These are phyloP conservation scores for Penicillium sclerotigenum DNA, from an alignment of 2,329 filamentous ascomycete genomes.

Conservation along the genomic window DNA sequence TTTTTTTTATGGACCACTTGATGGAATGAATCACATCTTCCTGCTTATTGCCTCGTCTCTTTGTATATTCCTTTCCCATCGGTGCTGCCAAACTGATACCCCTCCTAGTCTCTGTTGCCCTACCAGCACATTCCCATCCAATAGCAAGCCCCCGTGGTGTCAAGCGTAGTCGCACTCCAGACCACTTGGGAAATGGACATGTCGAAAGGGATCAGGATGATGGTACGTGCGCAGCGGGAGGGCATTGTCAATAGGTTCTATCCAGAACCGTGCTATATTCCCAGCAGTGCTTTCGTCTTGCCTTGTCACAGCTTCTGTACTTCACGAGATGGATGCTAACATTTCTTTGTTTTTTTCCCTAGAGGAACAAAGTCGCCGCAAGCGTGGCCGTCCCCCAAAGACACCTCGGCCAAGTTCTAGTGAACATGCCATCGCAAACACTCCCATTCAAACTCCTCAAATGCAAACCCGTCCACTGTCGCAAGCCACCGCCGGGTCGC, in stretches of 20 bases:
- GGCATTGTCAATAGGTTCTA: slow-evolving; percentile 1
- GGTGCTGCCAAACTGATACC: slow-evolving; percentile 34
- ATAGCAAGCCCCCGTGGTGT: slow-evolving; percentile 62
- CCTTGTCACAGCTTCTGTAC: slow-evolving; percentile 16
- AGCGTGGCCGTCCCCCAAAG: slow-evolving; percentile 51
- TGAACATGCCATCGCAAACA: slow-evolving; percentile 32
- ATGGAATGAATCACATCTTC: slow-evolving; percentile 8
- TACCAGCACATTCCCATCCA: slow-evolving; percentile 44
- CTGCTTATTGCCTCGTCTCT: slow-evolving; percentile 6
- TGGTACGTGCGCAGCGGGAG: slow-evolving; percentile 58
- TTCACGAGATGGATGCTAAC: slow-evolving; percentile 17
- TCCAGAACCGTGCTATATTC: neutral
- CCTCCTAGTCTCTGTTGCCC: slow-evolving; percentile 35
- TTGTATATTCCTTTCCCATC: slow-evolving; percentile 18
- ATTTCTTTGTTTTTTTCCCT: slow-evolving; percentile 7
- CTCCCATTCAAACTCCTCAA: slow-evolving; percentile 40
- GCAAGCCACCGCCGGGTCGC: slow-evolving; percentile 43
- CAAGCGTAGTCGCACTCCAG: slow-evolving; percentile 77
- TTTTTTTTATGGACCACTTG: neutral
- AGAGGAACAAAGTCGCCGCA: slow-evolving; percentile 47
- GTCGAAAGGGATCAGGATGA: slow-evolving; percentile 64
- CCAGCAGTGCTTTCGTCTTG: neutral
- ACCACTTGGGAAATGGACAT: slow-evolving; percentile 58
- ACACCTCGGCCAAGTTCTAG: slow-evolving; percentile 39
- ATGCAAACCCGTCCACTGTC: slow-evolving; percentile 39